Conservation (phyloP, 768 basidiomycete genomes). For the Lactarius vividus region DNA sequence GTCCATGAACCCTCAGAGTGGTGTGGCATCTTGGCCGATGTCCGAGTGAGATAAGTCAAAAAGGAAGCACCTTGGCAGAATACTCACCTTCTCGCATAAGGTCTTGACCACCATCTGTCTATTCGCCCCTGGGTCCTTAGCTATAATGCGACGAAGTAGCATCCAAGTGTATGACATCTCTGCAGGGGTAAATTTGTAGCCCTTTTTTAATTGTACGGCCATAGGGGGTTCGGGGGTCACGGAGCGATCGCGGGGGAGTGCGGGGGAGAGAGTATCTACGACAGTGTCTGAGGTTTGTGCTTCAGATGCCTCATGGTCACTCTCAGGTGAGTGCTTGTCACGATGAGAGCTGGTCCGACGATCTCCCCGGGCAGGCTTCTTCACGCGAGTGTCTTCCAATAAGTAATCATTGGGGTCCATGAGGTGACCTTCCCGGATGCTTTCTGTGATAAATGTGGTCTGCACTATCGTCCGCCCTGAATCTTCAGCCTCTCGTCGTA, state of each 20-base stretch:
- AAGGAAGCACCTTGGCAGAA: background rate
- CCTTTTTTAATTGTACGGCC: slow-evolving; percentile 12
- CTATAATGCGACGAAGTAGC: slow-evolving; percentile 19
- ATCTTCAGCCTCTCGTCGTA: slow-evolving; percentile 38
- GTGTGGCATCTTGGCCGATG: slow-evolving; percentile 51
- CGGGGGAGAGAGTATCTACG: slow-evolving; percentile 2
- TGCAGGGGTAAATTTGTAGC: slow-evolving; percentile 23
- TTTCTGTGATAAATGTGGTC: slow-evolving; percentile 53
- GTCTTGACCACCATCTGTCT: background rate
- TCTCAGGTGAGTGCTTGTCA: slow-evolving; percentile 13
- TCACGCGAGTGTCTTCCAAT: slow-evolving; percentile 33
- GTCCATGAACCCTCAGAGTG: slow-evolving; percentile 54
- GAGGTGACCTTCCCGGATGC: slow-evolving; percentile 42
- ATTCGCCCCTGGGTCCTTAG: slow-evolving; percentile 1
- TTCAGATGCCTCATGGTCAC: slow-evolving; percentile 12
- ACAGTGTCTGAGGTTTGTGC: slow-evolving; percentile 16
- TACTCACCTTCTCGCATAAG: slow-evolving; percentile 18
- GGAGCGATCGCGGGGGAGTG: background rate
- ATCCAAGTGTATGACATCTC: slow-evolving; percentile 24
- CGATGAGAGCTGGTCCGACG: background rate
- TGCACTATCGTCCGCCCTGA: slow-evolving; percentile 48
- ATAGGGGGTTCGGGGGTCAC: slow-evolving; percentile 16
- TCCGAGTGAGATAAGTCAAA: background rate
- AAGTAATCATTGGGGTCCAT: slow-evolving; percentile 47
- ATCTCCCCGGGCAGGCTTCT: background rate